Conservation (phyloP, 2,329 filamentous ascomycete genomes). For the Colletotrichum higginsianum region DNA sequence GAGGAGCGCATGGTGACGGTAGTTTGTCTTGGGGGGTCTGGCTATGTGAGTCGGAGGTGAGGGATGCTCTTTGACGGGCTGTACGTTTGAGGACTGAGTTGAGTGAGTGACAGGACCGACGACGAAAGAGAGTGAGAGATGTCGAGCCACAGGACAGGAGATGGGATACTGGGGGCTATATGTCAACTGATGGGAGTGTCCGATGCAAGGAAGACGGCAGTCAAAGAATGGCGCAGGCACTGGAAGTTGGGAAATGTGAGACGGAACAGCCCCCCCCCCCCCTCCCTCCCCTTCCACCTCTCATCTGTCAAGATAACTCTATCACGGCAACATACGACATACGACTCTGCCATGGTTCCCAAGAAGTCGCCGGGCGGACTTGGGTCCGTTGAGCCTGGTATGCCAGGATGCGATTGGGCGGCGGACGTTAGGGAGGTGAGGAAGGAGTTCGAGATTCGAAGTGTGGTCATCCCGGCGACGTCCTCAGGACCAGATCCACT, state of each 20-base stretch:
- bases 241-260: conserved; percentile 14
- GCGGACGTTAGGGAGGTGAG: neutral
- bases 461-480: conserved; percentile 11
- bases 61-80: neutral
- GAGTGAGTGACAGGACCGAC: neutral
- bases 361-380: conserved; percentile 11
- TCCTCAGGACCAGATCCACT: conserved; percentile 12
- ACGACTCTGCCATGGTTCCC: neutral
- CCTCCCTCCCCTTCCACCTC: neutral
- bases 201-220: conserved; percentile 9
- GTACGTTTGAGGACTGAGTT: neutral
- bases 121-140: neutral
- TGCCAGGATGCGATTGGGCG: conserved; percentile 17
- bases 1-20: conserved; percentile 30
- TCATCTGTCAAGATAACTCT: conserved; percentile 25
- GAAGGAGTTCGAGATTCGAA: conserved; percentile 8
- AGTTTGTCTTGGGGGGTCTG: neutral
- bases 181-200: conserved; percentile 10
- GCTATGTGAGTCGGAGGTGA: neutral
- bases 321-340: conserved; percentile 2
- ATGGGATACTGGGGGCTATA: conserved; percentile 7
- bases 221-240: conserved; percentile 16
- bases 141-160: neutral
- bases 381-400: neutral
- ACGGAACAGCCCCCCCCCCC: neutral